Evolutionary conservation across 352 stramenopile genomes (phyloP).

Genomic region (Phytophthora foliorum): DNA sequence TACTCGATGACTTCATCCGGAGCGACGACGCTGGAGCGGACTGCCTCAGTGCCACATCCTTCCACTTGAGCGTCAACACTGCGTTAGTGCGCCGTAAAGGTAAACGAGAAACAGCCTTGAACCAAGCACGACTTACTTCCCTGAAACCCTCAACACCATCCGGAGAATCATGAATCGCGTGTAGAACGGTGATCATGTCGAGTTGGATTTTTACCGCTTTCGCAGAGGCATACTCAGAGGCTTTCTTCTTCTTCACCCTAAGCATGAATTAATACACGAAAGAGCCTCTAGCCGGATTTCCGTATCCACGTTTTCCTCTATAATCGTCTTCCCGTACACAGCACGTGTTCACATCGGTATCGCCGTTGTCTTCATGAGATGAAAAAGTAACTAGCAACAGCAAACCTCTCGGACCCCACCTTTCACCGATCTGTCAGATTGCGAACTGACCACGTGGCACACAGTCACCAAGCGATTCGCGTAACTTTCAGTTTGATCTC

Average conservation of each 20-base stretch:
- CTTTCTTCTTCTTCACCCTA: conserved; percentile 22
- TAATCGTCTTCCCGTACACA: conserved; percentile 3
- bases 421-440: too few species aligned
- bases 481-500: too few species aligned
- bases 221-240: not conserved
- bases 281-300: conserved; percentile 5
- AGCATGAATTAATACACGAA: conserved; percentile 13
- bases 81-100: conserved; percentile 23
- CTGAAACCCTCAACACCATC: not conserved
- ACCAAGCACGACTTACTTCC: not conserved
- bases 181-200: conserved; percentile 6
- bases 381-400: too few species aligned
- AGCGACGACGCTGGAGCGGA: too few species aligned
- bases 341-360: too few species aligned
- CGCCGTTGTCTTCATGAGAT: too few species aligned
- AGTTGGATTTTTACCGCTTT: not conserved
- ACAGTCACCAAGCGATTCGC: too few species aligned
- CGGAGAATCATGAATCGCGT: conserved; percentile 1
- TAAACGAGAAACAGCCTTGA: conserved; percentile 17
- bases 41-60: too few species aligned
- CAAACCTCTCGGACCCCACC: too few species aligned
- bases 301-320: conserved; percentile 5
- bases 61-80: conserved; percentile 13
- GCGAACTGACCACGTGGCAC: too few species aligned
- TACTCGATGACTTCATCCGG: too few species aligned